Evolutionary conservation across 202 grass and related monocot species (phyloP).

Genomic region (Cymbopogon flexuosus): DNA sequence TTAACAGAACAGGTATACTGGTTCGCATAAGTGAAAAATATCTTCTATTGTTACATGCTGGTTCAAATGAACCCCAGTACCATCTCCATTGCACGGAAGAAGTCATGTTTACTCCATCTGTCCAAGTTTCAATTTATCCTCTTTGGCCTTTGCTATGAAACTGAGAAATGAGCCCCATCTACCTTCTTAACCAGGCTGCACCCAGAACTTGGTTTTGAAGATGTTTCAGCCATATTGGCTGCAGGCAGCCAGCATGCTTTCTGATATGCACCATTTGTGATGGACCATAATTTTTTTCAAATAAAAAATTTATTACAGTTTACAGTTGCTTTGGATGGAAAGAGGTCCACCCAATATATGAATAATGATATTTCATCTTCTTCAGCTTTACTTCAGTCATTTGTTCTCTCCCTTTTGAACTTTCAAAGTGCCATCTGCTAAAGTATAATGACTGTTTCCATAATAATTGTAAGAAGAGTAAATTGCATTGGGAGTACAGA

Average conservation of each 20-base stretch:
- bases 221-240: background rate
- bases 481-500: no score
- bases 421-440: background rate
- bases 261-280: background rate
- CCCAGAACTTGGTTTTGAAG: background rate
- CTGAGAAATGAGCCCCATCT: background rate
- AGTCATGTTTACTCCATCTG: background rate
- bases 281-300: background rate
- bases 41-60: background rate
- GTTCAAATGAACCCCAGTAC: background rate
- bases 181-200: background rate
- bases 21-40: background rate
- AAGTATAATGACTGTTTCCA: background rate
- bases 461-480: background rate
- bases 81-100: background rate
- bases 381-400: background rate
- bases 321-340: background rate
- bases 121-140: background rate
- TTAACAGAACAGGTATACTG: constrained; percentile 7
- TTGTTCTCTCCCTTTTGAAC: background rate
- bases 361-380: background rate
- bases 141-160: background rate
- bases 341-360: background rate
- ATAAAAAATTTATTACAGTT: background rate
- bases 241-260: background rate